Conservation (phyloP, 2,329 filamentous ascomycete species). For the Elsinoe necatrix region DNA sequence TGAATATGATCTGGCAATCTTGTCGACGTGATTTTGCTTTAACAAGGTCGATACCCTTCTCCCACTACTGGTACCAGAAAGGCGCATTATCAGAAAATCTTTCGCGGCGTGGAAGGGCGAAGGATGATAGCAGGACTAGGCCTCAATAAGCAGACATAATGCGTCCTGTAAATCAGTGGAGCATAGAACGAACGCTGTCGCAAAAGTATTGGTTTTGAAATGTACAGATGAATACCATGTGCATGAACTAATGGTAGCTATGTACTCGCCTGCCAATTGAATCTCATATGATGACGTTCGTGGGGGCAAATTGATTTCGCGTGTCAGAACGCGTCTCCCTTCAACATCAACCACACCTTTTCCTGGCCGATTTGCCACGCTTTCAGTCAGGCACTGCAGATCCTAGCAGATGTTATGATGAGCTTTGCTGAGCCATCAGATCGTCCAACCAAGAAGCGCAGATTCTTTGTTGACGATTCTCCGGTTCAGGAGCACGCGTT, state of each 20-base stretch:
- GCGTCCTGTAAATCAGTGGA: neutral
- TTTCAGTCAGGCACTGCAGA: constrained; percentile 16
- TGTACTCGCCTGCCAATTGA: neutral
- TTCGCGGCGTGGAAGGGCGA: neutral
- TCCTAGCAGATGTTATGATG: constrained; percentile 23
- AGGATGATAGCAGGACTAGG: neutral
- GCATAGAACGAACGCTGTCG: too few relatives aligned
- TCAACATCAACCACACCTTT: constrained; percentile 3
- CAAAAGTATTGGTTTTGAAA: too few relatives aligned
- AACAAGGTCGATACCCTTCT: neutral
- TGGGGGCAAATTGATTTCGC: constrained; percentile 14
- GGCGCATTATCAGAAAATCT: too few relatives aligned
- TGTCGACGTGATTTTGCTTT: neutral
- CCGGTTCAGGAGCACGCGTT: constrained; percentile 24
- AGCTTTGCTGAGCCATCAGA: constrained; percentile 40
- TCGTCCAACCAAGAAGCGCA: constrained; percentile 52
- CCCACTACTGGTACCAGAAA: too few relatives aligned
- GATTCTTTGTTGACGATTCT: constrained; percentile 52
- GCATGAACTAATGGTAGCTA: too few relatives aligned
- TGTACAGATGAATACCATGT: too few relatives aligned
- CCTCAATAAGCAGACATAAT: neutral
- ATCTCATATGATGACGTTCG: constrained; percentile 14
- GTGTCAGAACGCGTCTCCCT: constrained; percentile 20
- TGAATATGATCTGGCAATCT: neutral
- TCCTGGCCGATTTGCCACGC: constrained; percentile 15